These are phyloP conservation scores for Diplodia sapinea DNA, from an alignment of 2,329 filamentous ascomycete species.

Conservation along the genomic window DNA sequence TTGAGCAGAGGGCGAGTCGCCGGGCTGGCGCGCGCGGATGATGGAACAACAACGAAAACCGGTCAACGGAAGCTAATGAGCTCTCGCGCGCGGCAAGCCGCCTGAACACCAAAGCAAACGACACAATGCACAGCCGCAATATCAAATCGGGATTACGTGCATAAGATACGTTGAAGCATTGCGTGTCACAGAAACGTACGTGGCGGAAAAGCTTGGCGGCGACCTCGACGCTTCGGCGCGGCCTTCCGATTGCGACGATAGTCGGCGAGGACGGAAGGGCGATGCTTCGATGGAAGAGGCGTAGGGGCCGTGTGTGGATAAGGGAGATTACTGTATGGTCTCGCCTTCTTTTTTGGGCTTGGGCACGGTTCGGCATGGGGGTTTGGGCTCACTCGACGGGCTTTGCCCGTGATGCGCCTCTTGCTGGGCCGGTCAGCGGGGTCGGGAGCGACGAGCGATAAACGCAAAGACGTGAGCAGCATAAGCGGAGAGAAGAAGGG, in stretches of 20 bases:
- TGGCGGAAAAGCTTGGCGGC: constrained; percentile 4
- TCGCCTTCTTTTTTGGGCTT: background rate
- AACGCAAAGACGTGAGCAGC: background rate
- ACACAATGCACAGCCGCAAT: constrained; percentile 3
- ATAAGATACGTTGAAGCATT: constrained; percentile 2
- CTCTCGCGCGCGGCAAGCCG: background rate
- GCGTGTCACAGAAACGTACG: constrained; percentile 1
- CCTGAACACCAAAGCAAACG: too few species aligned
- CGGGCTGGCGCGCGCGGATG: background rate
- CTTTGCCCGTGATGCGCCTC: background rate
- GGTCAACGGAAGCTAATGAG: background rate
- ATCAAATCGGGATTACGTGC: background rate
- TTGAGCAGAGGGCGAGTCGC: background rate
- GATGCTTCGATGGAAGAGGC: background rate
- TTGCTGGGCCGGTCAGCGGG: constrained; percentile 1
- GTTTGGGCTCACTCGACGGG: background rate
- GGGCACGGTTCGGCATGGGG: background rate
- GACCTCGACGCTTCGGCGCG: background rate
- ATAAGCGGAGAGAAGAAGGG: constrained; percentile 5
- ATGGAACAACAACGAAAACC: background rate
- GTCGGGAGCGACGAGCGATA: background rate
- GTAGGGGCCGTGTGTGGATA: background rate
- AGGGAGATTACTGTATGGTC: constrained; percentile 11
- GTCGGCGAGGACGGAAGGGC: background rate
- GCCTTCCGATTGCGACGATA: background rate